phyloP scores from a whole-genome alignment of 2,329 filamentous ascomycete species.

The Hymenoscyphus occultus region DNA sequence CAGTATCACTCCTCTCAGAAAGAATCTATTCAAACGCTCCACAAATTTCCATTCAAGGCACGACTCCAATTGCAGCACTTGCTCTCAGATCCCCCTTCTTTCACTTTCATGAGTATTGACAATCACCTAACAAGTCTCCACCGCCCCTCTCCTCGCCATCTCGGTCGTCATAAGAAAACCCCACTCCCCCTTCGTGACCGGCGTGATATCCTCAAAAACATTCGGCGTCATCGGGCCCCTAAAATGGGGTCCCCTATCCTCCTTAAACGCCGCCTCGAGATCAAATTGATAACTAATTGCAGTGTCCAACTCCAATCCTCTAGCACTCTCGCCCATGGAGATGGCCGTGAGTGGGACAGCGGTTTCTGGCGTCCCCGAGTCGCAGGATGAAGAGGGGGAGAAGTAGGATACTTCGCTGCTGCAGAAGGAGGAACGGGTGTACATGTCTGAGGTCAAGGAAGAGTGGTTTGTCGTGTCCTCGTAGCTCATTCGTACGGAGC shows the following conservation, averaged over 20 bases:
- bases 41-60: background rate
- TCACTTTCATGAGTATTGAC: background rate
- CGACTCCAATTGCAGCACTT: constrained; percentile 34
- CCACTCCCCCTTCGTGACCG: constrained; percentile 61
- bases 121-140: constrained; percentile 47
- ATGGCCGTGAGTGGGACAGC: constrained; percentile 4
- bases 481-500: background rate
- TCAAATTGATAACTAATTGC: constrained; percentile 15
- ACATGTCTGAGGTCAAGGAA: background rate
- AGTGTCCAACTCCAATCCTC: constrained; percentile 21
- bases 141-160: constrained; percentile 45
- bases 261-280: constrained; percentile 14
- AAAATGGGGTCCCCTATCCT: constrained; percentile 33
- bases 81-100: constrained; percentile 26
- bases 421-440: background rate
- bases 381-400: constrained; percentile 4
- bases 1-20: background rate
- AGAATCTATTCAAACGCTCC: background rate
- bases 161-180: constrained; percentile 53
- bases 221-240: constrained; percentile 56
- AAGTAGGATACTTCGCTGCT: constrained; percentile 9
- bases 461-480: background rate
- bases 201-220: constrained; percentile 59
- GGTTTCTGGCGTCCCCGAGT: background rate
- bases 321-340: constrained; percentile 19